These are phyloP conservation scores for Trichoderma virens DNA, from an alignment of 495 filamentous ascomycete species.

Conservation along the genomic window DNA sequence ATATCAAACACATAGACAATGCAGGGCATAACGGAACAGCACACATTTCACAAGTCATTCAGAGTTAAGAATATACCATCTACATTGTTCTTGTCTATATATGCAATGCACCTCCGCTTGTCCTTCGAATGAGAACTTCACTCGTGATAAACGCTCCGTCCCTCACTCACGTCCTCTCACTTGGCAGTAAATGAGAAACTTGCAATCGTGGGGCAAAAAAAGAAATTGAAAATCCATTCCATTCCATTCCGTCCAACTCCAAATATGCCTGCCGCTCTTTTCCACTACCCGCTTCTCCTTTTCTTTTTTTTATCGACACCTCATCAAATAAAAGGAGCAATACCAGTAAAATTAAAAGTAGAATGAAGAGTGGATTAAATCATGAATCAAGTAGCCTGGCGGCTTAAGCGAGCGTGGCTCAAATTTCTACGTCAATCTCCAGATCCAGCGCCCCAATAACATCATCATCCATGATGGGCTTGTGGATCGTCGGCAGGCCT, in stretches of 20 bases:
- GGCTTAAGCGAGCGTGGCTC: neutral
- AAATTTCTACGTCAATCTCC: constrained; percentile 74
- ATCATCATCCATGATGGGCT: constrained; percentile 74
- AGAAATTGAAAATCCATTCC: neutral
- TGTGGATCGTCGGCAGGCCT: constrained; percentile 57
- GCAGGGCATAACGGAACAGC: too few species aligned
- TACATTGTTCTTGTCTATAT: constrained; percentile 4
- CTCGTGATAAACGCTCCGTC: neutral
- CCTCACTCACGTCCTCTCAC: neutral
- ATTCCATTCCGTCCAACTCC: constrained; percentile 6
- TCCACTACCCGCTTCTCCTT: neutral
- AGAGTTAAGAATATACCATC: neutral
- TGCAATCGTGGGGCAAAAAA: too few species aligned
- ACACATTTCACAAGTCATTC: neutral
- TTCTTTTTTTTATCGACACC: neutral
- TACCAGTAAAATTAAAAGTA: neutral
- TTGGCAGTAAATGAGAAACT: neutral
- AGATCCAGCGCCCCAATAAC: constrained; percentile 75
- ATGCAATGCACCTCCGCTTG: neutral
- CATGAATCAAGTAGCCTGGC: constrained; percentile 9
- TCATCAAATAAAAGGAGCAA: neutral
- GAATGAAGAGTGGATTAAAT: neutral
- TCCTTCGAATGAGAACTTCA: too few species aligned
- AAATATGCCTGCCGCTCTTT: neutral
- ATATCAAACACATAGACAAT: too few species aligned